These are phyloP conservation scores for Ophiostoma perfectum DNA, from an alignment of 2,329 filamentous ascomycete species.

Conservation along the genomic window DNA sequence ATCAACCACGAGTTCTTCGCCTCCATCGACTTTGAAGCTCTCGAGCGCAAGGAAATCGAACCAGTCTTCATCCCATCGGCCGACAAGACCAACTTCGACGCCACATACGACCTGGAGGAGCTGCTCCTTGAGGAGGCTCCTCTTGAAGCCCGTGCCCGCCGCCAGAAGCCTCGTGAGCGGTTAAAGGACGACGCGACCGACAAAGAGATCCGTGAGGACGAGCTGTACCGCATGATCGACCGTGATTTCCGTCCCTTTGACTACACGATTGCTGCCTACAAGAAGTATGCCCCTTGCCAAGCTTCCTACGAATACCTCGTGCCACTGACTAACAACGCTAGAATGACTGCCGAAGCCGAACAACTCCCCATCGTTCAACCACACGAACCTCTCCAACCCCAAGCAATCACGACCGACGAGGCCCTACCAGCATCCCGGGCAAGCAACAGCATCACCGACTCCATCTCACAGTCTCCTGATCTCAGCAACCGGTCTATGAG, in stretches of 20 bases:
- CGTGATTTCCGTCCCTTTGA: slow-evolving; percentile 92
- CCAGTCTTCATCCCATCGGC: slow-evolving; percentile 90
- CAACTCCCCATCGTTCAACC: slow-evolving; percentile 13
- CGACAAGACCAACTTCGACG: slow-evolving; percentile 98
- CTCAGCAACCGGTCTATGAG: background rate
- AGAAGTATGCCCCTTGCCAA: slow-evolving; percentile 50
- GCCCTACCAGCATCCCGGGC: slow-evolving; percentile 39
- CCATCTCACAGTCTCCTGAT: slow-evolving; percentile 9
- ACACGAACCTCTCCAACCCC: slow-evolving; percentile 31
- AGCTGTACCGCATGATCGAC: slow-evolving; percentile 91
- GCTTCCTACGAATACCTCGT: background rate
- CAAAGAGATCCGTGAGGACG: slow-evolving; percentile 90
- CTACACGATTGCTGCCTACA: slow-evolving; percentile 78
- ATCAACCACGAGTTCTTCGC: slow-evolving; percentile 86
- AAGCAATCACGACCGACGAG: slow-evolving; percentile 50
- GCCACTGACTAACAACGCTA: background rate
- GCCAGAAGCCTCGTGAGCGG: slow-evolving; percentile 88
- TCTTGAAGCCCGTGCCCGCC: slow-evolving; percentile 81
- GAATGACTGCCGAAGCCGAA: slow-evolving; percentile 30
- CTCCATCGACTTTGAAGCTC: slow-evolving; percentile 71
- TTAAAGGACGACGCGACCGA: slow-evolving; percentile 91
- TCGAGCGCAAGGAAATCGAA: slow-evolving; percentile 82
- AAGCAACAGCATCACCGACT: slow-evolving; percentile 25
- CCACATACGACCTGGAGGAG: slow-evolving; percentile 95
- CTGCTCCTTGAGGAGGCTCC: slow-evolving; percentile 89